phyloP scores from a whole-genome alignment of 2,329 filamentous ascomycete genomes.

The Epichloe hybrida region DNA sequence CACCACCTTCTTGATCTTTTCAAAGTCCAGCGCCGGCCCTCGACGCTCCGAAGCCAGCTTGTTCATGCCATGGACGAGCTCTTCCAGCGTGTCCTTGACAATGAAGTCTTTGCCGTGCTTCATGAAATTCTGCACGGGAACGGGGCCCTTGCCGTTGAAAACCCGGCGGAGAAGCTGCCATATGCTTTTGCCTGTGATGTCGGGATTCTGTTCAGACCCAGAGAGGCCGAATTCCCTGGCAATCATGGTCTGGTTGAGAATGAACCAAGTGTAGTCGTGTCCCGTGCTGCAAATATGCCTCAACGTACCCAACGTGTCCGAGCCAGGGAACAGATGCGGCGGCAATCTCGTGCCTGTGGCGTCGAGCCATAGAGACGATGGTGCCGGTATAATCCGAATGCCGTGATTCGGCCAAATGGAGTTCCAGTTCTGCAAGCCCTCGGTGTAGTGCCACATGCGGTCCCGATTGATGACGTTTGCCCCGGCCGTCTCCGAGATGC shows the following conservation, averaged over 20 bases:
- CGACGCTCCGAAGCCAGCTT: constrained; percentile 31
- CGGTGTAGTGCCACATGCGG: constrained; percentile 55
- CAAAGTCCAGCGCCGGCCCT: constrained; percentile 34
- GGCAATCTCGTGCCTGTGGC: constrained; percentile 45
- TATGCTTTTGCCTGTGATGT: constrained; percentile 43
- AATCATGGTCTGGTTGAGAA: constrained; percentile 44
- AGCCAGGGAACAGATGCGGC: constrained; percentile 41
- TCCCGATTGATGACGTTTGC: constrained; percentile 46
- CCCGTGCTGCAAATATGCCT: constrained; percentile 47
- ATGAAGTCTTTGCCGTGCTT: constrained; percentile 47
- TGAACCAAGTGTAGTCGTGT: constrained; percentile 51
- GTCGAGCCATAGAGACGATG: constrained; percentile 50
- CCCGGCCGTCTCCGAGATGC: constrained; percentile 37
- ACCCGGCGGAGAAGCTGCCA: constrained; percentile 37
- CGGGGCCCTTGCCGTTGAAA: constrained; percentile 37
- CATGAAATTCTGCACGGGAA: constrained; percentile 43
- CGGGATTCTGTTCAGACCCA: constrained; percentile 50
- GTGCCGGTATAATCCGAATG: constrained; percentile 46
- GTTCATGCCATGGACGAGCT: constrained; percentile 46
- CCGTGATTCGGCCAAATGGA: constrained; percentile 48
- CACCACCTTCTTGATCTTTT: constrained; percentile 31
- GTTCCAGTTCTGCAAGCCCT: constrained; percentile 48
- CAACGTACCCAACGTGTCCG: constrained; percentile 43
- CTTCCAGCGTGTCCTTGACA: constrained; percentile 39
- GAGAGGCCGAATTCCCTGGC: constrained; percentile 49